Evolutionary conservation across 2,329 filamentous ascomycete genomes (phyloP).

Genomic region (Hyphodiscus sp.): DNA sequence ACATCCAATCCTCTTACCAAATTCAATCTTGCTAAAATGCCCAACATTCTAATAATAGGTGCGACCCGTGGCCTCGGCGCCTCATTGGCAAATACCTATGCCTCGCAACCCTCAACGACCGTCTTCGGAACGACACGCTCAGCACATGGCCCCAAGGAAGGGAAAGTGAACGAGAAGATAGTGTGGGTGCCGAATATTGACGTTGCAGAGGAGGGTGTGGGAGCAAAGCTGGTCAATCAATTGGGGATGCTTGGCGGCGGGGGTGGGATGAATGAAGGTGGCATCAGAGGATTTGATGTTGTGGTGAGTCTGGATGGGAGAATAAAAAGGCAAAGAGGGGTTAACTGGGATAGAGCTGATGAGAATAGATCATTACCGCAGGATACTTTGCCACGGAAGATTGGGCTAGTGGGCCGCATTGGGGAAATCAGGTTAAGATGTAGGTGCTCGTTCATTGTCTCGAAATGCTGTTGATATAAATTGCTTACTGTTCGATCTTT

Average conservation of each 20-base stretch:
- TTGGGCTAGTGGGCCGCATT: conserved; percentile 53
- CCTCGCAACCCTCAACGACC: conserved; percentile 36
- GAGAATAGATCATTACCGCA: conserved; percentile 55
- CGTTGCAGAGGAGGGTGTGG: conserved; percentile 42
- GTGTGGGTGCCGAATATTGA: conserved; percentile 55
- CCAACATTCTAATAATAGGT: conserved; percentile 53
- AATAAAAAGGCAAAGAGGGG: too few relatives aligned
- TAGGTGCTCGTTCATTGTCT: conserved; percentile 34
- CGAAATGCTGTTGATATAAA: too few relatives aligned
- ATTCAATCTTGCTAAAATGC: neutral
- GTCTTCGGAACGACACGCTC: conserved; percentile 57
- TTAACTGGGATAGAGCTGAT: too few relatives aligned
- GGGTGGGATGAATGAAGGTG: conserved; percentile 21
- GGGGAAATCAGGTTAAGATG: conserved; percentile 62
- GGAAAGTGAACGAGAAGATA: conserved; percentile 31
- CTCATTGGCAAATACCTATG: conserved; percentile 53
- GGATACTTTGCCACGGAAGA: conserved; percentile 64
- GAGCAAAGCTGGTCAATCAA: conserved; percentile 40
- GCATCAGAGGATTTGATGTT: conserved; percentile 35
- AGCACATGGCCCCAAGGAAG: conserved; percentile 35
- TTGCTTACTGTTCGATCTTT: too few relatives aligned
- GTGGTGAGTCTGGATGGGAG: too few relatives aligned
- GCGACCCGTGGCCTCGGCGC: conserved; percentile 63
- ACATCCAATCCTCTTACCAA: neutral
- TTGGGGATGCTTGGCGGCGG: conserved; percentile 30